Conservation (phyloP, 768 basidiomycete species). For the Pisolithus marmoratus region DNA sequence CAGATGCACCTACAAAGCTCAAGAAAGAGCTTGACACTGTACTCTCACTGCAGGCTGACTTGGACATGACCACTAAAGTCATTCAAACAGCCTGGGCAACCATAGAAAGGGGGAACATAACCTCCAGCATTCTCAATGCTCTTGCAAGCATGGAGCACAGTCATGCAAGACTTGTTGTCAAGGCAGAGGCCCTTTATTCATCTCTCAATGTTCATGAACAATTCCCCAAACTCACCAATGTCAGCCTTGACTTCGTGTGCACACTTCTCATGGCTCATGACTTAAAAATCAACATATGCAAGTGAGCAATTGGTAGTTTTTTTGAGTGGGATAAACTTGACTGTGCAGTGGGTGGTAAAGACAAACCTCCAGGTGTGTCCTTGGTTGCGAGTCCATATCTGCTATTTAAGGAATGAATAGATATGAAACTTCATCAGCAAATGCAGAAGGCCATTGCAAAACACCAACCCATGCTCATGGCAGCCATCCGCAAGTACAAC, state of each 20-base stretch:
- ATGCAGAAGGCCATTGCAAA: too few relatives aligned
- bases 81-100: conserved; percentile 9
- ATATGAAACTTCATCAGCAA: too few relatives aligned
- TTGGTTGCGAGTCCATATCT: too few relatives aligned
- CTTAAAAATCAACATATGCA: conserved; percentile 35
- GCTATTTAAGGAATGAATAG: too few relatives aligned
- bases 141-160: conserved; percentile 16
- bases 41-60: conserved; percentile 24
- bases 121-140: conserved; percentile 4
- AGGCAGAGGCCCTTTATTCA: conserved; percentile 29
- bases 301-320: conserved; percentile 29
- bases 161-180: conserved; percentile 14
- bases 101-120: conserved; percentile 4
- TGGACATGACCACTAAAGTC: conserved; percentile 19
- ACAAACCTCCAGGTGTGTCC: conserved; percentile 11
- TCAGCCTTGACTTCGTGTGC: conserved; percentile 25
- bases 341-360: conserved; percentile 25
- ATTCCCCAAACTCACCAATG: conserved; percentile 28
- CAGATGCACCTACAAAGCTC: conserved; percentile 25
- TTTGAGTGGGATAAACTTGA: conserved; percentile 34
- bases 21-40: conserved; percentile 26
- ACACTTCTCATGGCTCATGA: conserved; percentile 31
- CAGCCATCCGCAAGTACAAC: too few relatives aligned
- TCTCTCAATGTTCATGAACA: conserved; percentile 29
- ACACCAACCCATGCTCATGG: too few relatives aligned